Base-by-base conservation (phyloP, 192 early-diverging fungal species). In the Coemansia sp. region DNA sequence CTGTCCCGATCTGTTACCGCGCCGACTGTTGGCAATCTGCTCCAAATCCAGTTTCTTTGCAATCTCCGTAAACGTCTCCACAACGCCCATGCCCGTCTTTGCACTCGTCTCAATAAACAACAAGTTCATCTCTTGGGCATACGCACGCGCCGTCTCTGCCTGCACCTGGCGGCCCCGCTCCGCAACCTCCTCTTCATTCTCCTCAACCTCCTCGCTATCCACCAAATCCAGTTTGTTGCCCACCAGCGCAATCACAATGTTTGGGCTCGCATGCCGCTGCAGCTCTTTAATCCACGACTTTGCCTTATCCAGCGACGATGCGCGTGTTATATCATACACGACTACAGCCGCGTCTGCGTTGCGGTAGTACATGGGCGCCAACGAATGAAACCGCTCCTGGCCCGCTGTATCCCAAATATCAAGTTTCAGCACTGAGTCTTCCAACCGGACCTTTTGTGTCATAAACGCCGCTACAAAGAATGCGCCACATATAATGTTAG, bases 291-390 rank as follows among this genome's bases (percentile, higher is more conserved):
- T 91, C 95, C 95, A 98, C 19, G 91, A 85, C 78, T 95, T 95
- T 57, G 94, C 95, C 68, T 89, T 92, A 55, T 94, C 92, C 54
- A 98, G 83, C 12, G 95, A 96, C 6, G 93, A 79, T 76, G 88
- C 64, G 27, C 68, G 69, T 3, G 97, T 98, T 57, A 98, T 90
- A 82, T 98, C 97, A 71, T 96, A 98, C 6, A 93, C 97, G 41
- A 98, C 93, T 3, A 97, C 87, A 0, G 95, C 95, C 35, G 95
- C 95, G 82, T 97, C 94, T 12, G 97, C 97, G 72, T 95, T 95
- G 61, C 97, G 81, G 77, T 99, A 99, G 80, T 99, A 99, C 94
- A 97, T 90, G 35, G 95, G 93, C 61, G 85, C 90, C 56, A 94
- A 85, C 50, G 92, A 98, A 64, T 96, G 94, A 82, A 98, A 99